A percentile compares a stretch with the other conserved stretches of the same genome.
Conservation (phyloP, 371 early-diverging fungal species). For the Mortierella sp. region DNA sequence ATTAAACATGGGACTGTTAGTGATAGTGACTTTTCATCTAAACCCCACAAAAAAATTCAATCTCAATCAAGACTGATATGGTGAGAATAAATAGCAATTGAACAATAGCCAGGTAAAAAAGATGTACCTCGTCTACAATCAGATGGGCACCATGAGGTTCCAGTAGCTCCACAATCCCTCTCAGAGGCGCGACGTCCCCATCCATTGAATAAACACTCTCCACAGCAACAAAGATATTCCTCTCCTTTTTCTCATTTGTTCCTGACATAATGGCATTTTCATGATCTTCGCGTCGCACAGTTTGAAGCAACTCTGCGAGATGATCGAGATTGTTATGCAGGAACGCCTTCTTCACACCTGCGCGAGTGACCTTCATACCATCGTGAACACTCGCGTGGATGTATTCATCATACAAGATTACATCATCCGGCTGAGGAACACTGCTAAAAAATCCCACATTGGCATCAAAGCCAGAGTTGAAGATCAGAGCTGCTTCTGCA, state of each 20-base stretch:
- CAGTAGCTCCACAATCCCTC: constrained; percentile 69
- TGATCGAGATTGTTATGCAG: constrained; percentile 74
- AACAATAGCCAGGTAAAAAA: not conserved
- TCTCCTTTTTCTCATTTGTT: constrained; percentile 17
- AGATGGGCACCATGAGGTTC: constrained; percentile 57
- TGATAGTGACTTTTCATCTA: constrained; percentile 16
- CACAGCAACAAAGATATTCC: constrained; percentile 78
- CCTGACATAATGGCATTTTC: not conserved
- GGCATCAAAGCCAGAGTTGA: constrained; percentile 90
- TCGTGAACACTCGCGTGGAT: constrained; percentile 90
- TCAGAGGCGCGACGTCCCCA: constrained; percentile 81
- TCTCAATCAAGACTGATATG: not conserved
- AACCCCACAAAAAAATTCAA: constrained; percentile 37
- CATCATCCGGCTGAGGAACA: constrained; percentile 76
- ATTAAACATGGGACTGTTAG: not conserved
- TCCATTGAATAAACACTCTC: constrained; percentile 91
- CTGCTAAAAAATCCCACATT: constrained; percentile 78
- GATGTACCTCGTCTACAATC: constrained; percentile 59
- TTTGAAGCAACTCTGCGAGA: constrained; percentile 57
- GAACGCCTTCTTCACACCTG: constrained; percentile 64
- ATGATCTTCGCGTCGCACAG: constrained; percentile 39
- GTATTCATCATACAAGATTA: constrained; percentile 78
- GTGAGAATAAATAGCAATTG: constrained; percentile 19
- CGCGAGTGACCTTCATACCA: constrained; percentile 76
- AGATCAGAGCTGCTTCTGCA: constrained; percentile 74